phyloP scores from a whole-genome alignment of 2,329 filamentous ascomycete species.

The Helotiales sp. region DNA sequence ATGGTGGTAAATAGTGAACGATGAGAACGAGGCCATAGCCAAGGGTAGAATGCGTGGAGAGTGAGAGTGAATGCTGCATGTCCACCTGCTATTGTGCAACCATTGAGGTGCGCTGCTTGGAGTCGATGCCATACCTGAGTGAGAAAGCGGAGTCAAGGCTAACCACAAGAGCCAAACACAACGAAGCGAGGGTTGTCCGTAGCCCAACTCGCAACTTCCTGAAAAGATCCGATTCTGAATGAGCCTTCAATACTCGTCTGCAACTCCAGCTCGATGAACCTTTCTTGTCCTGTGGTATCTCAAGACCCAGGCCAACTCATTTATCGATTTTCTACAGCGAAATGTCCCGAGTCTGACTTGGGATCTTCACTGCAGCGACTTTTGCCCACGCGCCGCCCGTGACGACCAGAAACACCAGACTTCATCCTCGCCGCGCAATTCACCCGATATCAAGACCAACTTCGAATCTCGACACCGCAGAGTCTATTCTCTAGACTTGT shows the following conservation, averaged over 20 bases:
- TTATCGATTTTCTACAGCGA: constrained; percentile 2
- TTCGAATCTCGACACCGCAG: constrained; percentile 9
- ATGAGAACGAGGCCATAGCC: not conserved
- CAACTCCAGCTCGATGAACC: constrained; percentile 8
- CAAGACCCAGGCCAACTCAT: not conserved
- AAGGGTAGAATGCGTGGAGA: not conserved
- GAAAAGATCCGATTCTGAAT: constrained; percentile 13
- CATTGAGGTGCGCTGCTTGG: not conserved
- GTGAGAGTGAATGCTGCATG: not conserved
- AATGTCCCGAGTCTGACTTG: constrained; percentile 22
- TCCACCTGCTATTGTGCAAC: not conserved
- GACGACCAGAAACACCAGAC: constrained; percentile 10
- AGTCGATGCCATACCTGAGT: constrained; percentile 1
- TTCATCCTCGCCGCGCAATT: constrained; percentile 19
- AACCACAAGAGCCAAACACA: not conserved
- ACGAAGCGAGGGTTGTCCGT: not conserved
- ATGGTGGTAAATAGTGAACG: not conserved
- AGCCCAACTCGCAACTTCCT: constrained; percentile 17
- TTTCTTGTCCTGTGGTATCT: not conserved
- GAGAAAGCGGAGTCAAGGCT: not conserved
- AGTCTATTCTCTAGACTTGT: constrained; percentile 24
- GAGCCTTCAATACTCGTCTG: constrained; percentile 1
- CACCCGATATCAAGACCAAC: constrained; percentile 6
- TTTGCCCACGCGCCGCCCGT: constrained; percentile 22
- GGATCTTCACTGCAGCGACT: constrained; percentile 11